Base-by-base conservation (phyloP, 164 flowering plant species). In the Vitis labrusca region DNA sequence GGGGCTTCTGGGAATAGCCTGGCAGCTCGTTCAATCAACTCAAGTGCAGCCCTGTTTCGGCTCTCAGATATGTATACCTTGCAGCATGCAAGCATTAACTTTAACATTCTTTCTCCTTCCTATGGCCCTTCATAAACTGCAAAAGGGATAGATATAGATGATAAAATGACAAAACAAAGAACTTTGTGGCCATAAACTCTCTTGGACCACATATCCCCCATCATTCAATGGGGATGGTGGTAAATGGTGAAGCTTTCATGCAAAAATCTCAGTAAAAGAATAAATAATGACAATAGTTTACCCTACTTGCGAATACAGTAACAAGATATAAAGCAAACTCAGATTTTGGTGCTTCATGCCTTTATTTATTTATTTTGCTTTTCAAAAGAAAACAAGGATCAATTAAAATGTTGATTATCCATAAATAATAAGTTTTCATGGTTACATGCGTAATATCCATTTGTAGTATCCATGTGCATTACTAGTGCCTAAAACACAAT, bases 11-110 rank as follows among this genome's bases (percentile, higher is more conserved):
- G 83, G 27, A 80, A 80, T 8, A 78, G 74, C 72, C 81, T 87
- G 30, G 85, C 85, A 19, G 89, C 90, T 74, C 65, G 68, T 74
- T 89, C 94, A 63, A 89, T 87, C 1, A 84, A 74, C 56, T 81
- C 89, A 37, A 88, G 69, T 4, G 90, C 88, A 61, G 70, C 68
- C 75, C 61, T 83, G 68, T 89, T 88, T 73, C 88, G 76, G 78
- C 87, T 83, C 74, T 89, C 94, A 37, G 94, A 88, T 51, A 88
- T 80, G 79, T 88, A 88, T 11, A 89, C 82, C 73, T 89, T 89
- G 82, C 91, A 86, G 76, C 94, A 89, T 60, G 73, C 85, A 52
- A 89, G 83, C 82, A 83, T 80, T 71, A 57, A 48, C 71, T 81
- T 86, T 59, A 71, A 75, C 91, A 89, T 88, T 76, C 66, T 79